Conservation (phyloP, 768 basidiomycete species). For the Boletus rubropictus region DNA sequence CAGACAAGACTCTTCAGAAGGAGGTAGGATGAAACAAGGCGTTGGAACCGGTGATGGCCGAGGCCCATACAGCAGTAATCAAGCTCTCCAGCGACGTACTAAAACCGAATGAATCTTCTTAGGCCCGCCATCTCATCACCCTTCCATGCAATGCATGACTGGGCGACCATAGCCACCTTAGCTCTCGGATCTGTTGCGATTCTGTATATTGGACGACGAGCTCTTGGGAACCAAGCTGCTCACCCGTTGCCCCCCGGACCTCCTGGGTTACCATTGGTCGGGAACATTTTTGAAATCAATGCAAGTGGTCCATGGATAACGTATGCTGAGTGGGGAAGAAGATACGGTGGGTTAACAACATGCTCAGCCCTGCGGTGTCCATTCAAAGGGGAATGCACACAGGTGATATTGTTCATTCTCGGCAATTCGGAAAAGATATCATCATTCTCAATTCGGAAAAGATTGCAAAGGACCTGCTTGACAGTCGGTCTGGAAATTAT, state of each 20-base stretch:
- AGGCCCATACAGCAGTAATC: background rate
- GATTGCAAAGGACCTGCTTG: slow-evolving; percentile 5
- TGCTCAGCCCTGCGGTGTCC: background rate
- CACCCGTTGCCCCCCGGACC: slow-evolving; percentile 9
- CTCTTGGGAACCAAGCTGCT: background rate
- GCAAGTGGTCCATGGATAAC: slow-evolving; percentile 4
- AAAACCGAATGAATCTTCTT: background rate
- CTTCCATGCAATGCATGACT: background rate
- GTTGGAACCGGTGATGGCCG: background rate
- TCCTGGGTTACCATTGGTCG: slow-evolving; percentile 7
- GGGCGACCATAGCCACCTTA: background rate
- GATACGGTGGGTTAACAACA: background rate
- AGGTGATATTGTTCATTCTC: slow-evolving; percentile 6
- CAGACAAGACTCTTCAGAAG: background rate
- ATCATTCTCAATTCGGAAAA: slow-evolving; percentile 11
- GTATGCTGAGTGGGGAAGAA: slow-evolving; percentile 7
- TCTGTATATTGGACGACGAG: background rate
- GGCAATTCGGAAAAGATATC: slow-evolving; percentile 5
- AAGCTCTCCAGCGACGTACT: background rate
- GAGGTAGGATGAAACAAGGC: background rate
- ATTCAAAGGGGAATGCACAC: background rate
- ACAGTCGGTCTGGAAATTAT: slow-evolving; percentile 7
- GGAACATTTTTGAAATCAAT: slow-evolving; percentile 4
- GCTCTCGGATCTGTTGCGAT: background rate
- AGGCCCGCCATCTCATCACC: background rate